Evolutionary conservation across 176 grass and related monocot species (phyloP).

Genomic region (Miscanthus lutarioriparius): DNA sequence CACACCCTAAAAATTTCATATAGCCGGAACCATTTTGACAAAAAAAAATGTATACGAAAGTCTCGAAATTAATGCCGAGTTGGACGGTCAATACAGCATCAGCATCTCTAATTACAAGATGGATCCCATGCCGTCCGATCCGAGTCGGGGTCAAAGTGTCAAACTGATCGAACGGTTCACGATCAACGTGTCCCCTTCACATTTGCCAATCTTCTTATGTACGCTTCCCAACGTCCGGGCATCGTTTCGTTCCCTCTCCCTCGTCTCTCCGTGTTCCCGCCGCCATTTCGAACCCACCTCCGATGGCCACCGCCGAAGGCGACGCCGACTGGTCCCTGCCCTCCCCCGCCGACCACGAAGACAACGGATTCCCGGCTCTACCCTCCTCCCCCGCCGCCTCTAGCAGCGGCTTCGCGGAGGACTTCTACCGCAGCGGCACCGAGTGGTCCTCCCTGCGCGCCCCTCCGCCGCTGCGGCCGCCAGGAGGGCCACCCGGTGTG

Average conservation of each 20-base stretch:
- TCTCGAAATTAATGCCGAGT: too few species aligned
- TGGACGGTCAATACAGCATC: too few species aligned
- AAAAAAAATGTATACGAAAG: too few species aligned
- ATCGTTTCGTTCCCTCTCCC: neutral
- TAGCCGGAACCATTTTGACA: too few species aligned
- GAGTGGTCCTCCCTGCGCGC: slow-evolving; percentile 55
- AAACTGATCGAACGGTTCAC: neutral
- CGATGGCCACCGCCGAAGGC: slow-evolving; percentile 44
- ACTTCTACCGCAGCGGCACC: slow-evolving; percentile 63
- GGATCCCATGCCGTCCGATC: neutral
- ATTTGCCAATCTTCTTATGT: neutral
- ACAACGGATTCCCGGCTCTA: slow-evolving; percentile 45
- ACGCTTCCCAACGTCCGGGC: neutral
- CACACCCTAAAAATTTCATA: too few species aligned
- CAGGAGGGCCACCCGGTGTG: neutral
- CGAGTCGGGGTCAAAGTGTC: neutral
- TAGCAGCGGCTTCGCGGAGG: slow-evolving; percentile 42
- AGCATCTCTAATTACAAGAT: neutral
- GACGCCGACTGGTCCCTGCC: neutral
- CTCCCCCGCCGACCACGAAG: slow-evolving; percentile 37
- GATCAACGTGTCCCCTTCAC: neutral
- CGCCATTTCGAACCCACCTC: slow-evolving; percentile 50
- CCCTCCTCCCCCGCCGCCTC: slow-evolving; percentile 15
- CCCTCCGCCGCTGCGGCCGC: neutral
- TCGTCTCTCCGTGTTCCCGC: slow-evolving; percentile 26